Percentiles rank a stretch among this genome's conserved stretches.
Conservation (phyloP, 768 basidiomycete species). For the Cytidiella melzeri region DNA sequence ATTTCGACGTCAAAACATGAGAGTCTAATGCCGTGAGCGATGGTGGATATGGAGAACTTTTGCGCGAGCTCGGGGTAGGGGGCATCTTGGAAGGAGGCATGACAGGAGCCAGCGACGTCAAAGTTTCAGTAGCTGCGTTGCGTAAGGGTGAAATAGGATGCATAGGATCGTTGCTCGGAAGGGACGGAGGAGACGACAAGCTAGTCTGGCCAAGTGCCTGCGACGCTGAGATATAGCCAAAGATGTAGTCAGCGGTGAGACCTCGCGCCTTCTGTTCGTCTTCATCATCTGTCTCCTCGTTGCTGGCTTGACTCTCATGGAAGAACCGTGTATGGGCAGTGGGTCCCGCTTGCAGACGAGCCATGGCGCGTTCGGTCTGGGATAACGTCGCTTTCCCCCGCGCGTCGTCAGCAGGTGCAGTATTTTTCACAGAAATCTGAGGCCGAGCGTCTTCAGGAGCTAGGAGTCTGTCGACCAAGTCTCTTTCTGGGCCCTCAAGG, state of each 20-base stretch:
- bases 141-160: background rate
- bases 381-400: conserved; percentile 10
- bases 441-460: too few relatives aligned
- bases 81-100: too few relatives aligned
- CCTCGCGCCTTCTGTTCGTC: conserved; percentile 44
- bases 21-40: too few relatives aligned
- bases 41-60: too few relatives aligned
- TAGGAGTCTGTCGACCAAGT: conserved; percentile 30
- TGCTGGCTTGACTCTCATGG: conserved; percentile 28
- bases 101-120: background rate
- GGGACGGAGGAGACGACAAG: background rate
- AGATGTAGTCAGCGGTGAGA: conserved; percentile 50
- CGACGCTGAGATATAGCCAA: conserved; percentile 18
- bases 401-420: background rate
- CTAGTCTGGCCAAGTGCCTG: background rate
- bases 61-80: too few relatives aligned
- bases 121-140: background rate
- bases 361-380: conserved; percentile 15
- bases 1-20: too few relatives aligned
- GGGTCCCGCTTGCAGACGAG: conserved; percentile 3
- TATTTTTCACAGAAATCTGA: too few relatives aligned
- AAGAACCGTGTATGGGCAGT: conserved; percentile 16
- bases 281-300: conserved; percentile 37
- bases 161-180: background rate
- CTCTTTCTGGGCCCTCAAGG: conserved; percentile 32